Base-by-base conservation (phyloP, 305 asterid genomes). In the Fraxinus sp. region DNA sequence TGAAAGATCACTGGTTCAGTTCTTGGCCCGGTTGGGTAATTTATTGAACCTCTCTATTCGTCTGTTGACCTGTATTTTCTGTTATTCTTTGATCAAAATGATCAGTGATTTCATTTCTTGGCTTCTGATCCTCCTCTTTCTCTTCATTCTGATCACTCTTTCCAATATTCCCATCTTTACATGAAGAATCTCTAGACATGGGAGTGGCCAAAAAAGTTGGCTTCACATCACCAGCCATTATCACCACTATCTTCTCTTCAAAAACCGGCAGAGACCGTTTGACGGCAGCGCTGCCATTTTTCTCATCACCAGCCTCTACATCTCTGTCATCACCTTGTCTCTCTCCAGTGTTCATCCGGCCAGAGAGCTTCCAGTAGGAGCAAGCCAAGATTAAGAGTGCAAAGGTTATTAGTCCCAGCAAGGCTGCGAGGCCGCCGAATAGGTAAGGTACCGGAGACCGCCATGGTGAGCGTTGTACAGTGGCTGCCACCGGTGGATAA, bases 361-460 rank as follows among this genome's bases (percentile, higher is more conserved):
- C 52, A 35, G 93, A 90, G 85, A 87, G 84, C 73, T 88, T 88
- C 97, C 93, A 90, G 90, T 91, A 91, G 24, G 97, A 92, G 90
- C 97, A 92, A 24, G 97, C 93, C 1, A 92, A 88, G 75, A 92
- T 82, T 82, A 92, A 81, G 72, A 92, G 93, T 7, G 95, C 97
- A 9, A 92, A 90, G 82, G 93, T 92, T 13, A 92, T 91, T 4
- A 92, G 41, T 0, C 92, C 97, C 3, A 92, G 86, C 95, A 92
- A 90, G 77, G 95, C 95, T 0, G 95, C 95, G 30, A 92, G 86
- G 41, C 95, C 97, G 1, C 95, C 95, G 86, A 92, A 92, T 59
- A 92, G 91, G 88, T 92, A 92, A 8, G 95, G 97, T 33, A 92
- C 87, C 0, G 95, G 93, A 41, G 97, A 91, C 88, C 88, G 95